phyloP scores from a whole-genome alignment of 805 yeast genomes.

The Myxozyma nipponensis region DNA sequence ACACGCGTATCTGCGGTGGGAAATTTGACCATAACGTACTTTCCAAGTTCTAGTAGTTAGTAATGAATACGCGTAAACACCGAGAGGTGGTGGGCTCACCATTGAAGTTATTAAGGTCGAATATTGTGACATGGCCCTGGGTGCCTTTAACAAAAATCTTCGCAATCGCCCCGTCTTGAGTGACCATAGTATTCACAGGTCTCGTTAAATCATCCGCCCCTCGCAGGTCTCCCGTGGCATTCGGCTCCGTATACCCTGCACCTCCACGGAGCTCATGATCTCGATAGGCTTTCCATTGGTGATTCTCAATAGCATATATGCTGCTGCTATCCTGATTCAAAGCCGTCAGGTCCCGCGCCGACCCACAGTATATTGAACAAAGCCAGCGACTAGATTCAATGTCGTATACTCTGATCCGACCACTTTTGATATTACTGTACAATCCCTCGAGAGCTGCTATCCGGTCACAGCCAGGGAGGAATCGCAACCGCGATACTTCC shows the following conservation, averaged over 20 bases:
- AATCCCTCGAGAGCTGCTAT: conserved; percentile 1
- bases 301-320: not conserved
- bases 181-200: not conserved
- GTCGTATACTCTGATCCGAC: conserved; percentile 1
- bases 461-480: conserved; percentile 1
- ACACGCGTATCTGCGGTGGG: not conserved
- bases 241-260: conserved; percentile 4
- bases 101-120: not conserved
- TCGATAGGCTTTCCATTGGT: conserved; percentile 1
- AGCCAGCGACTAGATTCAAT: not conserved
- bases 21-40: not conserved
- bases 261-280: not conserved
- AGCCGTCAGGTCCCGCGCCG: not conserved
- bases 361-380: not conserved
- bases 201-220: not conserved
- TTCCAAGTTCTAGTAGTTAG: conserved; percentile 1
- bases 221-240: not conserved
- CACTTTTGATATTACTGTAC: not conserved
- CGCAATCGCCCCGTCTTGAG: not conserved
- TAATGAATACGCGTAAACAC: not conserved
- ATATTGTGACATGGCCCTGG: conserved; percentile 1
- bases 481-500: not conserved
- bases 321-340: not conserved
- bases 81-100: not conserved
- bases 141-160: conserved; percentile 1